phyloP scores from a whole-genome alignment of 345 rosid genomes.

The Excoecaria agallocha region DNA sequence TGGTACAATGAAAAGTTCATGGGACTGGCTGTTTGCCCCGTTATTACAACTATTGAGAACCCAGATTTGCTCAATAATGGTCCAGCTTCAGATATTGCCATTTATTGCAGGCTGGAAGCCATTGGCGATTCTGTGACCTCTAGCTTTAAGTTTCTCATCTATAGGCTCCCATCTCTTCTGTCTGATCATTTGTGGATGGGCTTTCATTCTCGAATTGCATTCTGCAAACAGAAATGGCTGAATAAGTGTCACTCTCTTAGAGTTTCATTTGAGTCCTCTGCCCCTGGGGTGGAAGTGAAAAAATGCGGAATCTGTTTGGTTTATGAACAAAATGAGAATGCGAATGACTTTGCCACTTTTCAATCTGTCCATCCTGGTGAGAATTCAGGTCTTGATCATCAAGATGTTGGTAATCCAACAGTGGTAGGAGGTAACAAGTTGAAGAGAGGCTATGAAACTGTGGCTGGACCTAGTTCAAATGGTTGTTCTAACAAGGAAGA shows the following conservation, averaged over 20 bases:
- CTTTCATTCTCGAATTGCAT: slow-evolving; percentile 13
- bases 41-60: background rate
- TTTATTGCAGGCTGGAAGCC: slow-evolving; percentile 10
- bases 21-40: slow-evolving; percentile 12
- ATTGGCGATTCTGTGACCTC: too few relatives aligned
- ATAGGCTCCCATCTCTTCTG: slow-evolving; percentile 6
- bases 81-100: slow-evolving; percentile 7
- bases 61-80: background rate
- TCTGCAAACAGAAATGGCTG: background rate
- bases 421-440: background rate
- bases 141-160: slow-evolving; percentile 10
- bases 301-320: slow-evolving; percentile 11
- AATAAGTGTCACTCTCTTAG: background rate
- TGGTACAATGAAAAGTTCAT: slow-evolving; percentile 11
- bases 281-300: slow-evolving; percentile 5
- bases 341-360: too few relatives aligned
- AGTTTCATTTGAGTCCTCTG: slow-evolving; percentile 11
- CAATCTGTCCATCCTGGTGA: background rate
- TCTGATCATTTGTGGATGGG: slow-evolving; percentile 13
- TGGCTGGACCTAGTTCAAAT: background rate
- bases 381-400: background rate
- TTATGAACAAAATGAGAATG: slow-evolving; percentile 4
- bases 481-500: background rate
- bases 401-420: background rate
- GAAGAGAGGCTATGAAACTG: background rate